Base-by-base conservation (phyloP, 129 eudicot genomes). In the Dittrichia graveolens region DNA sequence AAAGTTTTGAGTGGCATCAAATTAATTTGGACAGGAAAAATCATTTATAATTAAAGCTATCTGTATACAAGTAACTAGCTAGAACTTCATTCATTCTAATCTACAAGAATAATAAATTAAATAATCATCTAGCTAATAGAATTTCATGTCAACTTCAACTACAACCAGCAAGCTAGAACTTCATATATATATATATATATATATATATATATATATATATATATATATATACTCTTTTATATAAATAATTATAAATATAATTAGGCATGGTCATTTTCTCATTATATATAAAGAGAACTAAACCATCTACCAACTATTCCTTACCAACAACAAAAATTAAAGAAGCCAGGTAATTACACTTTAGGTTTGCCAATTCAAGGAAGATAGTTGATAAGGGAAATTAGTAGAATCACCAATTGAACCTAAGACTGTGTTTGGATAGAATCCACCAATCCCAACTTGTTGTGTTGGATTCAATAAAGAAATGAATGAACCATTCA, bases 401-500 rank as follows among this genome's bases (percentile, higher is more conserved):
- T 66, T 35, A 24, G 74, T 64, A 65, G 59, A 37, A 67, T 72
- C 79, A 65, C 48, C 83, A 71, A 78, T 37, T 6, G 82, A 62
- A 71, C 82, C 82, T 46, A 73, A 49, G 8, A 73, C 74, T 58
- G 79, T 58, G 34, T 79, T 79, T 38, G 83, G 79, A 39, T 79
- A 79, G 45, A 79, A 79, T 37, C 74, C 72, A 70, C 77, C 65
- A 70, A 78, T 55, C 5, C 57, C 47, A 8, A 46, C 47, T 37
- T 79, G 83, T 38, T 55, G 78, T 72, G 72, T 49, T 14, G 78
- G 83, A 57, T 79, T 79, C 57, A 79, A 47, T 39, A 79, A 79
- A 79, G 83, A 79, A 6, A 79, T 58, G 54, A 79, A 79, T 7
- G 83, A 79, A 64, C 69, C 83, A 79, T 63, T 79, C 13, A 74